Conservation (phyloP, 2,329 filamentous ascomycete genomes). For the Hypoxylon sp. region DNA sequence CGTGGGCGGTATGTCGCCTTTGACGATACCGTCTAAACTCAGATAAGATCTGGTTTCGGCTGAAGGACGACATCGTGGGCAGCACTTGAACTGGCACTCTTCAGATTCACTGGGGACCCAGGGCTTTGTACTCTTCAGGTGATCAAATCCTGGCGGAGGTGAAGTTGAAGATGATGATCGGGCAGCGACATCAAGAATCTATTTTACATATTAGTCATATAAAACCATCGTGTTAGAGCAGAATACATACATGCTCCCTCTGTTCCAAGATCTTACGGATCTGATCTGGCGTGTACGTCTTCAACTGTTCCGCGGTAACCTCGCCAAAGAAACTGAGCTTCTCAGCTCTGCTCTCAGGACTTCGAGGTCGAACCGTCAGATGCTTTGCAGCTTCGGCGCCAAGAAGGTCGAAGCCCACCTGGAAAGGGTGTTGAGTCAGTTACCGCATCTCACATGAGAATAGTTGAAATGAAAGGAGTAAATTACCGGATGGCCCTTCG, state of each 20-base stretch:
- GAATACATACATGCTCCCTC: conserved; percentile 63
- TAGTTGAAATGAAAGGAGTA: not conserved
- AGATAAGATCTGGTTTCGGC: conserved; percentile 63
- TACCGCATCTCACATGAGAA: not conserved
- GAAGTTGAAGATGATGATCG: conserved; percentile 29
- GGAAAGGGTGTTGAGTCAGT: conserved; percentile 15
- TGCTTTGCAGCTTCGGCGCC: conserved; percentile 56
- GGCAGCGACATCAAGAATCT: conserved; percentile 56
- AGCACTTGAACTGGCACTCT: conserved; percentile 68
- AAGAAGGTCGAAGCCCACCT: conserved; percentile 51
- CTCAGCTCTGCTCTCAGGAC: conserved; percentile 59
- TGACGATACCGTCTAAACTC: conserved; percentile 65
- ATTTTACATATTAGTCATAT: conserved; percentile 24
- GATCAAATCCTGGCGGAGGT: conserved; percentile 42
- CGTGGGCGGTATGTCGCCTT: conserved; percentile 65
- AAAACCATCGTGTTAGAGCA: not conserved
- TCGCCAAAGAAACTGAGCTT: conserved; percentile 64
- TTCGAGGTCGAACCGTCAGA: conserved; percentile 57
- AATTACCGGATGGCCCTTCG: conserved; percentile 50
- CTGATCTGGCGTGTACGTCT: conserved; percentile 64
- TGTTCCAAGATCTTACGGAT: conserved; percentile 65
- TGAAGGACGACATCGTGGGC: conserved; percentile 63
- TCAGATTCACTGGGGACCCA: conserved; percentile 57
- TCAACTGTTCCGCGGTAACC: conserved; percentile 59
- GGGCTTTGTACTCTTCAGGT: conserved; percentile 49